Percentiles rank a stretch among this genome's conserved stretches.
Conservation (phyloP, 192 early-diverging fungal species). For the Podila clonocystis region DNA sequence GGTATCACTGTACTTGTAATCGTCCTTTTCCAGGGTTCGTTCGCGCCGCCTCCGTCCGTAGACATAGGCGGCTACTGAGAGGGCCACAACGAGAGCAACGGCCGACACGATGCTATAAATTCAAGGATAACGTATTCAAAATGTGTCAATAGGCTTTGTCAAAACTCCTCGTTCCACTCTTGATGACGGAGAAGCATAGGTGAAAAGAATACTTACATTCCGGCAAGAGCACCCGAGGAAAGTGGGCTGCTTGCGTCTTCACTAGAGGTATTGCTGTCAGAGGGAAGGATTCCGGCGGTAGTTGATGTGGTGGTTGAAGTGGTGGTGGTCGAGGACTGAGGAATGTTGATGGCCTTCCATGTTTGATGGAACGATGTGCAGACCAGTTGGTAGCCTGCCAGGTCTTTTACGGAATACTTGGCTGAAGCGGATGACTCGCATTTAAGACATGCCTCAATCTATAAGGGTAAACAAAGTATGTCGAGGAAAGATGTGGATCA, state of each 20-base stretch:
- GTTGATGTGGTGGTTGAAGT: conserved; percentile 13
- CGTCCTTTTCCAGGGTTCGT: background rate
- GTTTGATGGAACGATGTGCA: conserved; percentile 18
- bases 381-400: conserved; percentile 12
- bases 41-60: conserved; percentile 26
- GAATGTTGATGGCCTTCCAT: conserved; percentile 33
- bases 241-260: background rate
- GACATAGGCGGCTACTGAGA: conserved; percentile 40
- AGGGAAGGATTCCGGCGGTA: background rate
- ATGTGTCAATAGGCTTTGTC: too few species aligned
- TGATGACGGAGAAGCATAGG: background rate
- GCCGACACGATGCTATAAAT: conserved; percentile 25
- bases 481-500: background rate
- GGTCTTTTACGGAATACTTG: conserved; percentile 19
- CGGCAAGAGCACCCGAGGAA: conserved; percentile 34
- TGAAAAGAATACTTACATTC: conserved; percentile 14
- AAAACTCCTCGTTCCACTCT: too few species aligned
- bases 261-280: background rate
- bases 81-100: conserved; percentile 35
- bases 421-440: conserved; percentile 26
- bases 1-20: conserved; percentile 29
- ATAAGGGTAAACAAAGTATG: background rate
- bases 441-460: conserved; percentile 17
- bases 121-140: background rate
- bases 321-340: conserved; percentile 2